Percentiles rank a stretch among this genome's conserved stretches.
phyloP scores from a whole-genome alignment of 1,284 basidiomycete species.

The Fomitopsis betulina region DNA sequence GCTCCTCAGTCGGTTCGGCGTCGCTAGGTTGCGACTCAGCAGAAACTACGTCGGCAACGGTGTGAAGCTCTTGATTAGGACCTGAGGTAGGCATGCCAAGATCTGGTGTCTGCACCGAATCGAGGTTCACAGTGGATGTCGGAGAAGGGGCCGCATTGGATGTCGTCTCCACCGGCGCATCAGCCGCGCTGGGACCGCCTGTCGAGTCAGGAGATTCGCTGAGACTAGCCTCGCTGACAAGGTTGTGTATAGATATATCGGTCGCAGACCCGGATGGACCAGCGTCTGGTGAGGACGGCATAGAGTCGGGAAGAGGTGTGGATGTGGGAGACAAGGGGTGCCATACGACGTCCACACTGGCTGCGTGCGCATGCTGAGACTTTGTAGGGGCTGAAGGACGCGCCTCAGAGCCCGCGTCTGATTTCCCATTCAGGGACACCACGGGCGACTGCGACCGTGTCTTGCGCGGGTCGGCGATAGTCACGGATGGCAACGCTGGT shows the following conservation, averaged over 20 bases:
- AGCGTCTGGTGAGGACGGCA: constrained; percentile 10
- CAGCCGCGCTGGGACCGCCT: not conserved
- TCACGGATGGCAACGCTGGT: constrained; percentile 13
- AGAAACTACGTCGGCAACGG: not conserved
- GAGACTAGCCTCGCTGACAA: not conserved
- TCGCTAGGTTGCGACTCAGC: not conserved
- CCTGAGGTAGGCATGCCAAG: not conserved
- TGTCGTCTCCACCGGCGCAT: not conserved
- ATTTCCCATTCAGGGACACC: not conserved
- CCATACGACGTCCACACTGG: constrained; percentile 10
- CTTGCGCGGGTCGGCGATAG: constrained; percentile 1
- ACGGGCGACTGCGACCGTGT: not conserved
- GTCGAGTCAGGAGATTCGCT: not conserved
- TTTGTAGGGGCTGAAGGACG: not conserved
- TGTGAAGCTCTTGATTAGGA: not conserved
- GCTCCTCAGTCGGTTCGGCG: not conserved
- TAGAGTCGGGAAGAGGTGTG: constrained; percentile 42
- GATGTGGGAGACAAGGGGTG: constrained; percentile 32
- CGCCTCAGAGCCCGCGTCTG: not conserved
- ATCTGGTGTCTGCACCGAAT: too few species aligned
- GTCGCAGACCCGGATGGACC: not conserved
- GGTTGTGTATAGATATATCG: not conserved
- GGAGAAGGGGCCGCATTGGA: not conserved
- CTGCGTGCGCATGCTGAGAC: not conserved
- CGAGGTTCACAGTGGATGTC: not conserved